Base-by-base conservation (phyloP, 2,329 filamentous ascomycete genomes). In the Zasmidium cellare region DNA sequence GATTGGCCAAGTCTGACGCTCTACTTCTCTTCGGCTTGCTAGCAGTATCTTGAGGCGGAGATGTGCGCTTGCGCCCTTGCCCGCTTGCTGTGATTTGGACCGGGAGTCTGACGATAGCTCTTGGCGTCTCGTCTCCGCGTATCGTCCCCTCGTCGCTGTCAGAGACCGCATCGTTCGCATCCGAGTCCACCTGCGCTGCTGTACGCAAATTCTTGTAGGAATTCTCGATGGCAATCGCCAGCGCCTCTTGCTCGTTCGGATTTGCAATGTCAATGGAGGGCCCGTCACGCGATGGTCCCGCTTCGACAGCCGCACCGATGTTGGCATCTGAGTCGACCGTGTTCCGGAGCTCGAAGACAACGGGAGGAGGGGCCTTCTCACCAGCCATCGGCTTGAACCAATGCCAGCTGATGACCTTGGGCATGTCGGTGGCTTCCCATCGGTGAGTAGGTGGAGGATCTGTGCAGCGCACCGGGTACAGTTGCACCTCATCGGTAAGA, bases 311-410 rank as follows among this genome's bases (percentile, higher is more conserved):
- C 11, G 25, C 25, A 5, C 25, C 5, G 11, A 28, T 11, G 25
- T 28, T 28, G 35, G 50, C 12, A 14, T 20, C 28, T 9, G 28
- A 9, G 16, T 28, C 9, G 18, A 38, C 2, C 24, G 41, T 28
- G 22, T 51, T 51, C 12, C 49, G 16, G 9, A 51, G n/a, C 16
- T 51, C 49, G 31, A 51, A 51, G 28, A 51, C 23, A 12, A 35
- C 41, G 14, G 49, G 25, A 16, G 9, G 25, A 18, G n/a, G n/a
- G n/a, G n/a, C 18, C n/a, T 19, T 9, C 2, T 20, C 9, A 14
- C 47, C 24, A 28, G 18, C 9, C n/a, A 14, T 7, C 3, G 25
- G 47, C 9, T n/a, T 12, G 44, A 54, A 47, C 52, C 52, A 54
- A 14, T 28, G 9, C 24, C n/a, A 18, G 28, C 52, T 47, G 16